A percentile compares a stretch with the other conserved stretches of the same genome.
These are phyloP conservation scores for Excoecaria cochinchinensis DNA, from an alignment of 345 rosid genomes.

Conservation along the genomic window DNA sequence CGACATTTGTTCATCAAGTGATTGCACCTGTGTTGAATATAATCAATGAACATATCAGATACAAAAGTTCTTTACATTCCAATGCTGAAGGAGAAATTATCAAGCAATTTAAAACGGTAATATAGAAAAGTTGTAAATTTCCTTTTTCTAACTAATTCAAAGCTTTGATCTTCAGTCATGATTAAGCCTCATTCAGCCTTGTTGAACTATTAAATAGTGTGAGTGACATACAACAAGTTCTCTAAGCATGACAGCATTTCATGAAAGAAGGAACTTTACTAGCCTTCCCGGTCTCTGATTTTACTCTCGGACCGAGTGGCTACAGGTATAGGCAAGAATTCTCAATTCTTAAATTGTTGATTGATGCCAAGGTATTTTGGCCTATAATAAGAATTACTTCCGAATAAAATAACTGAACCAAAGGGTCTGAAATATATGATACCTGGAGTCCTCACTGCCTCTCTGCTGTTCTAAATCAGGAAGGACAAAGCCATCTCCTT, in stretches of 20 bases:
- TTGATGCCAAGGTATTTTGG: neutral
- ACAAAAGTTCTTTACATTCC: neutral
- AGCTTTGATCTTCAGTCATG: neutral
- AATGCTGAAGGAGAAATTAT: neutral
- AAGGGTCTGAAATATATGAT: slow-evolving; percentile 2
- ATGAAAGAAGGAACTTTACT: no score
- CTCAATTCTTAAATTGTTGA: no score
- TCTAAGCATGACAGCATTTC: neutral
- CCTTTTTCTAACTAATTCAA: neutral
- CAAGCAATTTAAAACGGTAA: neutral
- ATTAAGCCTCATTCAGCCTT: neutral
- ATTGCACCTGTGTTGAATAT: slow-evolving; percentile 45
- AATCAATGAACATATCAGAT: slow-evolving; percentile 10
- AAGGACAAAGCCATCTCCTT: slow-evolving; percentile 48
- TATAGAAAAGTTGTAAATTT: no score
- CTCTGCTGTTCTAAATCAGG: slow-evolving; percentile 77
- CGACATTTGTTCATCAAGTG: slow-evolving; percentile 91
- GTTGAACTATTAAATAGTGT: neutral
- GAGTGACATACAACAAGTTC: neutral
- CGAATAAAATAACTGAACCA: neutral
- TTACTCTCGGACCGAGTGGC: no score
- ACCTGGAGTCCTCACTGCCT: slow-evolving; percentile 78
- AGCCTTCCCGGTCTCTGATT: no score
- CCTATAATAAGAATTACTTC: neutral
- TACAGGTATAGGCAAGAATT: no score